Evolutionary conservation across 2,329 filamentous ascomycete species (phyloP).

Genomic region (Clarireedia homoeocarpa): DNA sequence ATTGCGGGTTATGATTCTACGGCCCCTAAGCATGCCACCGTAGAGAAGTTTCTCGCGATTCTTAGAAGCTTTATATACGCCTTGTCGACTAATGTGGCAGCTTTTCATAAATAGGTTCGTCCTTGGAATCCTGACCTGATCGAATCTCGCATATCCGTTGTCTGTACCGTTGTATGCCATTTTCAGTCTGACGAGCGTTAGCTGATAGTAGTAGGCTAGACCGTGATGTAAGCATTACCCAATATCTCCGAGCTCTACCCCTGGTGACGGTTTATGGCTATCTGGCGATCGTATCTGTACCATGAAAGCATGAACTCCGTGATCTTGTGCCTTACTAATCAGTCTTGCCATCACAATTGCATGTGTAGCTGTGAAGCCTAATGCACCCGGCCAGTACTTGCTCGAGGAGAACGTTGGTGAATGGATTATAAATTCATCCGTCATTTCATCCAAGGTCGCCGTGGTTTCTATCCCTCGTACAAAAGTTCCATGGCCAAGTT

Average conservation of each 20-base stretch:
- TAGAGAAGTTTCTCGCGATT: constrained; percentile 27
- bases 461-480: constrained; percentile 29
- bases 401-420: constrained; percentile 24
- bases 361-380: constrained; percentile 24
- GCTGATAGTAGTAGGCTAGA: not conserved
- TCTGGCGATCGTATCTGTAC: not conserved
- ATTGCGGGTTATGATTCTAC: constrained; percentile 25
- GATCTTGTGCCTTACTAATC: constrained; percentile 16
- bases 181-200: constrained; percentile 19
- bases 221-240: not conserved
- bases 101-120: constrained; percentile 28
- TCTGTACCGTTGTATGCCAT: constrained; percentile 25
- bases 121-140: constrained; percentile 29
- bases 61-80: constrained; percentile 24
- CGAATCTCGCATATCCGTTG: constrained; percentile 31
- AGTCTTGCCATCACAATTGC: constrained; percentile 28
- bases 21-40: constrained; percentile 28
- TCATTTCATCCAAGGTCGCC: constrained; percentile 25
- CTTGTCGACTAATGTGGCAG: constrained; percentile 26
- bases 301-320: not conserved
- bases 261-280: not conserved
- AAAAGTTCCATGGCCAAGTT: constrained; percentile 29
- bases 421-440: constrained; percentile 28
- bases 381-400: constrained; percentile 29
- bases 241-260: not conserved